A percentile compares a stretch with the other conserved stretches of the same genome.
Conservation (phyloP, 148 eudicot genomes). For the Gaultheria prostrata region DNA sequence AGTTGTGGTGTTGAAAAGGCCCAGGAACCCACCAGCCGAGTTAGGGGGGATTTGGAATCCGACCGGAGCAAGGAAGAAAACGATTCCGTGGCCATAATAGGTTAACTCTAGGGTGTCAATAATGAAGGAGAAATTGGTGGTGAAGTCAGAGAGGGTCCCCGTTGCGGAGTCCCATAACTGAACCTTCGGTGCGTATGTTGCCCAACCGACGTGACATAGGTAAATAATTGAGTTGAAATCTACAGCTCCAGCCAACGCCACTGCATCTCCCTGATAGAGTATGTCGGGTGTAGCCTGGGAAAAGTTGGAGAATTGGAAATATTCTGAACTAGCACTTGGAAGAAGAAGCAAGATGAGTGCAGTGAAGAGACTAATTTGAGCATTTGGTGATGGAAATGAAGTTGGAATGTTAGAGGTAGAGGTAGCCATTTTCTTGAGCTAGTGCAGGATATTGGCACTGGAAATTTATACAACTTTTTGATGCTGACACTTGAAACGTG, state of each 20-base stretch:
- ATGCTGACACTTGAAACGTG: neutral
- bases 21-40: slow-evolving; percentile 47
- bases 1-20: slow-evolving; percentile 51
- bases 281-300: slow-evolving; percentile 15
- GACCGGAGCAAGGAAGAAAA: slow-evolving; percentile 48
- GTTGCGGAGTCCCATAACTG: slow-evolving; percentile 31
- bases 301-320: slow-evolving; percentile 29
- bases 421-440: slow-evolving; percentile 12
- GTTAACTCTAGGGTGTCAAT: slow-evolving; percentile 27
- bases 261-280: slow-evolving; percentile 42
- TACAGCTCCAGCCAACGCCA: slow-evolving; percentile 29
- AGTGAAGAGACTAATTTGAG: slow-evolving; percentile 7
- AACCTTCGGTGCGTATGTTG: slow-evolving; percentile 30
- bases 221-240: slow-evolving; percentile 33
- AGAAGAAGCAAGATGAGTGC: slow-evolving; percentile 1
- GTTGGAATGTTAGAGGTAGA: neutral
- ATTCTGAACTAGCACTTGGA: slow-evolving; percentile 13
- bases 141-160: slow-evolving; percentile 41
- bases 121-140: slow-evolving; percentile 45
- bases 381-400: neutral
- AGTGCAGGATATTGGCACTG: neutral
- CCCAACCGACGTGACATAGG: slow-evolving; percentile 30
- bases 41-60: slow-evolving; percentile 48
- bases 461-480: neutral
- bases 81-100: slow-evolving; percentile 40